Base-by-base conservation (phyloP, 352 stramenopile genomes). In the Thalassiosira livingstoniorum region DNA sequence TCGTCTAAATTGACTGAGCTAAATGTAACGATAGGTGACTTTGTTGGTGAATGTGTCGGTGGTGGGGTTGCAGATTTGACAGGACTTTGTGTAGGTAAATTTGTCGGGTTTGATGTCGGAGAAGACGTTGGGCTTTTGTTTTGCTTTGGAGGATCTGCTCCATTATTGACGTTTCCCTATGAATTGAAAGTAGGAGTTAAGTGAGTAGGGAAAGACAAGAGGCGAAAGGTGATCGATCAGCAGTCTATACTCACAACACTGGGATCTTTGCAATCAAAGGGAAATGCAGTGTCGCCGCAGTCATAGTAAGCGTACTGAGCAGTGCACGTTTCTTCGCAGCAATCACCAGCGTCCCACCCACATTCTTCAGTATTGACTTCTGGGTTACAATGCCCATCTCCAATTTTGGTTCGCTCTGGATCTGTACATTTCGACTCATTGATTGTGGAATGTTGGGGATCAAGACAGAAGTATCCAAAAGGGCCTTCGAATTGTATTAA, bases 201-300 rank as follows among this genome's bases (percentile, higher is more conserved):
- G n/a, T n/a, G n/a, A n/a, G n/a, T n/a, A n/a, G n/a, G n/a, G n/a
- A n/a, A n/a, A n/a, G n/a, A n/a, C n/a, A n/a, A n/a, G n/a, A n/a
- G n/a, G n/a, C n/a, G n/a, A n/a, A n/a, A n/a, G n/a, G n/a, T n/a
- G n/a, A n/a, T n/a, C n/a, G n/a, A n/a, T n/a, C n/a, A n/a, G 51
- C 10, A 63, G 18, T 51, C 10, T 18, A 18, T 58, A 45, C 62
- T 57, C 23, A 70, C 53, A 45, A 47, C n/a, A 57, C 57, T 32
- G 42, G 68, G 62, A 67, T 83, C 75, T 64, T 83, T 75, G 57
- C 80, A 87, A 54, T 87, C 80, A 55, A 76, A 87, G 10, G 80
- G 74, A 37, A 78, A 62, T 4, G 10, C 47, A 25, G 62, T 45
- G 70, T 76, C 68, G 34, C 82, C 82, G 43, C 82, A 88, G 53